Percentiles rank a stretch among this genome's conserved stretches.
These are phyloP conservation scores for Penicillium janthinellum DNA, from an alignment of 2,329 filamentous ascomycete species.

Conservation along the genomic window DNA sequence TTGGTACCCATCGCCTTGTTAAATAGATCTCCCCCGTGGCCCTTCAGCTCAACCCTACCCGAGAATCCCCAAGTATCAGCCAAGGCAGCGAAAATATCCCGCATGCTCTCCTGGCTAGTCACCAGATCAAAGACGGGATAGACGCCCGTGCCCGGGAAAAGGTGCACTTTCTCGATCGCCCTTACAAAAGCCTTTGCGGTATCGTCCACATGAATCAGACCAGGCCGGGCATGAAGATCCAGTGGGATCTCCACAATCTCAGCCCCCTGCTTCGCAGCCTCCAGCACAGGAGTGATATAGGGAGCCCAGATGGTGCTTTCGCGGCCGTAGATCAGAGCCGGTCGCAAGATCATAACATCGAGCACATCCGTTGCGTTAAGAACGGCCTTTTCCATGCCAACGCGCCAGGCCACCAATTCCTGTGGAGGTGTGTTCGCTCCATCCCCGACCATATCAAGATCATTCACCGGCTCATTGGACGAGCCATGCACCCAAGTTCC, in stretches of 20 bases:
- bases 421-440: neutral
- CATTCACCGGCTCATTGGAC: slow-evolving; percentile 5
- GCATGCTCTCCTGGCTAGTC: slow-evolving; percentile 15
- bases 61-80: neutral
- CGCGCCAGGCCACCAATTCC: slow-evolving; percentile 9
- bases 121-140: slow-evolving; percentile 15
- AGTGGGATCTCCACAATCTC: slow-evolving; percentile 5
- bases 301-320: slow-evolving; percentile 8
- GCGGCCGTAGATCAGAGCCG: slow-evolving; percentile 10
- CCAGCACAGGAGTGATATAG: slow-evolving; percentile 2
- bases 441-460: slow-evolving; percentile 7
- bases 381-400: slow-evolving; percentile 8
- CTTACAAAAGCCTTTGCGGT: slow-evolving; percentile 5
- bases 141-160: slow-evolving; percentile 5
- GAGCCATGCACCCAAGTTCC: slow-evolving; percentile 14
- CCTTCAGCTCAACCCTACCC: slow-evolving; percentile 5
- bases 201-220: slow-evolving; percentile 13
- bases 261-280: neutral
- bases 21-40: slow-evolving; percentile 7
- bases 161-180: slow-evolving; percentile 9
- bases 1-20: slow-evolving; percentile 1
- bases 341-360: slow-evolving; percentile 9
- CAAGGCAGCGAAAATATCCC: slow-evolving; percentile 11
- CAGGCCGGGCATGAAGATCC: neutral
- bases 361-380: neutral